phyloP scores from a whole-genome alignment of 495 filamentous ascomycete genomes.

The Lepidopterella palustris region DNA sequence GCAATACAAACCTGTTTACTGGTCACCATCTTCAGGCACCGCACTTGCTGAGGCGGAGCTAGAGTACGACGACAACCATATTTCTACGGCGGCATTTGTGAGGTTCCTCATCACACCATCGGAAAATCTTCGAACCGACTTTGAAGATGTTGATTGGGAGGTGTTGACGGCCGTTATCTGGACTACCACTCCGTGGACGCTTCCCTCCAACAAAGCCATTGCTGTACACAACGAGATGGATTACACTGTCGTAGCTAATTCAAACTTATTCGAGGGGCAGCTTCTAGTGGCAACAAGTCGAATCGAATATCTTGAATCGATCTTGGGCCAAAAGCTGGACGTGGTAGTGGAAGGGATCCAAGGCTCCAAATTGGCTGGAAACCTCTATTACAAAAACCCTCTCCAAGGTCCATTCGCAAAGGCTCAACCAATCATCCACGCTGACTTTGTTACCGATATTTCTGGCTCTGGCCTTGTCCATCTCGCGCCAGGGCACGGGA shows the following conservation, averaged over 20 bases:
- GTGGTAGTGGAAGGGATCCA: conserved; percentile 52
- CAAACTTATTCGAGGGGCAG: conserved; percentile 17
- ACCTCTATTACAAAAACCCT: conserved; percentile 57
- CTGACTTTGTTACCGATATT: conserved; percentile 75
- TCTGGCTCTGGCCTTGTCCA: conserved; percentile 93
- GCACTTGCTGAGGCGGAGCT: conserved; percentile 90
- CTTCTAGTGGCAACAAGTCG: conserved; percentile 19
- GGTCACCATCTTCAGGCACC: conserved; percentile 85
- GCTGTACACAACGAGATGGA: conserved; percentile 65
- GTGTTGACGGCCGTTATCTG: conserved; percentile 73
- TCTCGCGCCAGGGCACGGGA: conserved; percentile 87
- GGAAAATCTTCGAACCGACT: conserved; percentile 38
- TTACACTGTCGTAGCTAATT: conserved; percentile 62
- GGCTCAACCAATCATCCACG: conserved; percentile 65
- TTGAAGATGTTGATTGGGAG: conserved; percentile 32
- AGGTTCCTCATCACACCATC: conserved; percentile 66
- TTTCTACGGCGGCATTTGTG: conserved; percentile 73
- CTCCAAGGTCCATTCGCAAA: conserved; percentile 48
- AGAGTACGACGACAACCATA: conserved; percentile 83
- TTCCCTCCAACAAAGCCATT: conserved; percentile 88
- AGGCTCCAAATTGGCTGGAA: conserved; percentile 58
- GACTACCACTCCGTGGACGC: conserved; percentile 97
- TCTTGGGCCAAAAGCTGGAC: conserved; percentile 20
- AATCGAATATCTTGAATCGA: conserved; percentile 11
- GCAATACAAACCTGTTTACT: conserved; percentile 88